A percentile compares a stretch with the other conserved stretches of the same genome.
Evolutionary conservation across 352 stramenopile species (phyloP).

Genomic region (Phytophthora cactorum): DNA sequence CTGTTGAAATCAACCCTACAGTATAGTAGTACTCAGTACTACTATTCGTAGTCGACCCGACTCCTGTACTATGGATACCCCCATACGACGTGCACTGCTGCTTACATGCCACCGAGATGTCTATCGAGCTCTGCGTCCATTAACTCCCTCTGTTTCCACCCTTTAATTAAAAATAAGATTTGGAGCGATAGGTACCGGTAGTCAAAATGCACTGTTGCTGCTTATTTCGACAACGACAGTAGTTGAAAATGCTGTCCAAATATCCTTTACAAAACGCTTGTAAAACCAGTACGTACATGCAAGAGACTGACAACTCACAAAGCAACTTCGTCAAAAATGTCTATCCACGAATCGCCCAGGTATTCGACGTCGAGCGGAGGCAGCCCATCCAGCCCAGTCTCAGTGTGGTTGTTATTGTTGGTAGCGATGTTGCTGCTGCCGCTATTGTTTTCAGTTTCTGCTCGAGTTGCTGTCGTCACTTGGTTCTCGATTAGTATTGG

Average conservation of each 20-base stretch:
- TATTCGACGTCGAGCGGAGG: constrained; percentile 31
- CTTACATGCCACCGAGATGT: neutral
- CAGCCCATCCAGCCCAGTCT: constrained; percentile 12
- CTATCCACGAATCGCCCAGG: constrained; percentile 33
- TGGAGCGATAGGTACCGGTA: too few relatives aligned
- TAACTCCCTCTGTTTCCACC: neutral
- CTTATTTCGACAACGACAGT: neutral
- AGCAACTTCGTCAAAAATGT: constrained; percentile 34
- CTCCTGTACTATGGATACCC: too few relatives aligned
- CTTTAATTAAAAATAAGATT: neutral
- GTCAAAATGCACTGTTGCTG: too few relatives aligned
- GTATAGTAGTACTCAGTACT: too few relatives aligned
- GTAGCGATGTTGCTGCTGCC: neutral
- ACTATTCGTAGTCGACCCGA: too few relatives aligned
- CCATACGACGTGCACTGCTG: constrained; percentile 24
- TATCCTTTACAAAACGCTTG: neutral
- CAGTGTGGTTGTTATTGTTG: neutral
- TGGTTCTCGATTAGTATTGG: constrained; percentile 23
- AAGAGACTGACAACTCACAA: constrained; percentile 10
- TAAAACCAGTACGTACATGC: neutral
- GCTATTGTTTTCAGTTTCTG: neutral
- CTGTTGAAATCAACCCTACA: too few relatives aligned
- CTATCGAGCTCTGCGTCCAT: neutral
- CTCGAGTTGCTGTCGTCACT: neutral
- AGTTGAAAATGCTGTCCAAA: constrained; percentile 9